A percentile compares a stretch with the other conserved stretches of the same genome.
These are phyloP conservation scores for Diutina rugosa DNA, from an alignment of 1,139 yeast genomes.

Conservation along the genomic window DNA sequence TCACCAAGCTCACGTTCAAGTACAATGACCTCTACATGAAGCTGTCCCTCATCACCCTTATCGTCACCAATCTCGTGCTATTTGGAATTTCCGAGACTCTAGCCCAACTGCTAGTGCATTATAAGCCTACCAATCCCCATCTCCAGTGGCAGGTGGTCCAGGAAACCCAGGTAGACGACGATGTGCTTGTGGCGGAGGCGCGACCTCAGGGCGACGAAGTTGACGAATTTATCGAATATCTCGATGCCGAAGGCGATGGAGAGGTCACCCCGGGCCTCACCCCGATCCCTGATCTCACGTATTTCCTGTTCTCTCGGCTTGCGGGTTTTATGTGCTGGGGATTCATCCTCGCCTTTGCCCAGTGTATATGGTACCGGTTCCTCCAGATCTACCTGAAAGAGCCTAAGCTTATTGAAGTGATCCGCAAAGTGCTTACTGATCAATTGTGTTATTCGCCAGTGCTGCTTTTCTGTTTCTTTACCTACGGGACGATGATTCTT, in stretches of 20 bases:
- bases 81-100: constrained; percentile 83
- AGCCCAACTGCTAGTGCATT: constrained; percentile 59
- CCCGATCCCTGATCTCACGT: constrained; percentile 14
- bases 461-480: constrained; percentile 67
- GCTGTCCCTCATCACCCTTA: constrained; percentile 62
- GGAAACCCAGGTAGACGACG: constrained; percentile 4
- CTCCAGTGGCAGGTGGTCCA: constrained; percentile 9
- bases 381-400: constrained; percentile 73
- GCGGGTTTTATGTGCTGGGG: constrained; percentile 87
- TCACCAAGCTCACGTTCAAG: constrained; percentile 39
- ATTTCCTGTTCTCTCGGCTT: constrained; percentile 57
- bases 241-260: constrained; percentile 15
- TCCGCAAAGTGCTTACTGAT: constrained; percentile 80
- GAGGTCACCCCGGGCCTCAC: constrained; percentile 5
- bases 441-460: constrained; percentile 84
- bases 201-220: constrained; percentile 16
- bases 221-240: constrained; percentile 23
- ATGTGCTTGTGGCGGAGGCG: constrained; percentile 6
- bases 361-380: constrained; percentile 81
- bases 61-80: constrained; percentile 68
- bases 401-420: constrained; percentile 70
- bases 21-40: constrained; percentile 55
- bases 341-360: constrained; percentile 65
- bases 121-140: constrained; percentile 13
- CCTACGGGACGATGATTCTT: constrained; percentile 71